Percentiles rank a stretch among this genome's conserved stretches.
Evolutionary conservation across 2,329 filamentous ascomycete species (phyloP).

Genomic region (Trichophyton schoenleinii): DNA sequence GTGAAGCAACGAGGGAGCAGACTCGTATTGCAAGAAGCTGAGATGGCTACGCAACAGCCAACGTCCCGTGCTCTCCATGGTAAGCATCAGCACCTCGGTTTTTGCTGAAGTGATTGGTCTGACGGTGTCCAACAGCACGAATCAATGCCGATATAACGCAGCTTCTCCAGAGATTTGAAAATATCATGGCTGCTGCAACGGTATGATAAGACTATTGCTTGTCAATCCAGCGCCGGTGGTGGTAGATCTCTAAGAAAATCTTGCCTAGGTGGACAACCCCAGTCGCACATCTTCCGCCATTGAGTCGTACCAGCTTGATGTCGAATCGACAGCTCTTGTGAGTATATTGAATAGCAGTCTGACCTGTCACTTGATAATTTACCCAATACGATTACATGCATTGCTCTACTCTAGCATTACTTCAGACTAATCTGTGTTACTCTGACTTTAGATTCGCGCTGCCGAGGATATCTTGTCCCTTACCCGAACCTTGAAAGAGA

Average conservation of each 20-base stretch:
- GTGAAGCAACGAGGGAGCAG: neutral
- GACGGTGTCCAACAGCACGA: constrained; percentile 24
- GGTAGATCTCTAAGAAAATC: neutral
- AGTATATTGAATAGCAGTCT: constrained; percentile 12
- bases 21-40: neutral
- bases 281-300: constrained; percentile 46
- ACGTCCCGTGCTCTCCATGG: constrained; percentile 12
- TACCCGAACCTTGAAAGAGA: constrained; percentile 51
- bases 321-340: constrained; percentile 48
- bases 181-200: constrained; percentile 42
- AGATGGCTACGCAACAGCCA: constrained; percentile 14
- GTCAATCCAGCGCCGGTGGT: neutral
- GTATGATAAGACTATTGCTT: constrained; percentile 22
- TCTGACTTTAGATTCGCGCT: constrained; percentile 39
- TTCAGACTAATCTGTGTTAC: neutral
- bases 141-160: constrained; percentile 35
- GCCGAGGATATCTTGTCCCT: constrained; percentile 50
- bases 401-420: too few species aligned
- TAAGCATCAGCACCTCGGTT: constrained; percentile 6
- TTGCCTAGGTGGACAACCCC: constrained; percentile 34
- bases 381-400: neutral
- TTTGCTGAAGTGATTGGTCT: neutral
- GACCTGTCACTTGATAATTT: neutral
- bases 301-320: constrained; percentile 45
- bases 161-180: constrained; percentile 42